Percentiles rank a stretch among this genome's conserved stretches.
These are phyloP conservation scores for Calocera cornea DNA, from an alignment of 768 basidiomycete genomes.

Conservation along the genomic window DNA sequence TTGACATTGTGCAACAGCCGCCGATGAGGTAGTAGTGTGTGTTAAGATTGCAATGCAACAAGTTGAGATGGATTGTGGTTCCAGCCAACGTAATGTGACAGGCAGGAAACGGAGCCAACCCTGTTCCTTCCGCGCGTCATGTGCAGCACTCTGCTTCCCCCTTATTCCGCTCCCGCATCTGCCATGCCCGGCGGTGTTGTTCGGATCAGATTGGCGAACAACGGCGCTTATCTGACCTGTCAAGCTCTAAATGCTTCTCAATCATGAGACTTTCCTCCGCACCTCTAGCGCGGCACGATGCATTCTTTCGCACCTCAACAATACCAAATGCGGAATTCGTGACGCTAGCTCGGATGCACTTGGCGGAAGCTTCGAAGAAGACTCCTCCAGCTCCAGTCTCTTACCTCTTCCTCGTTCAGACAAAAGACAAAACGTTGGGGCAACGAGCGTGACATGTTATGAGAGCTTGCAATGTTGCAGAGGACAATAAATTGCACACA, in stretches of 20 bases:
- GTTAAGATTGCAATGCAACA: background rate
- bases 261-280: background rate
- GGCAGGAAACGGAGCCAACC: background rate
- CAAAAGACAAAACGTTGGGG: too few relatives aligned
- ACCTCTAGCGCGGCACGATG: too few relatives aligned
- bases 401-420: too few relatives aligned
- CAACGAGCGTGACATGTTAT: too few relatives aligned
- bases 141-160: background rate
- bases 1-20: background rate
- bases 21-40: background rate
- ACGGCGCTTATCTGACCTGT: constrained; percentile 4
- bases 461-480: too few relatives aligned
- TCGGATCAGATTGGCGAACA: background rate
- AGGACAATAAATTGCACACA: too few relatives aligned
- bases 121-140: background rate
- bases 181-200: background rate
- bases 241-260: background rate
- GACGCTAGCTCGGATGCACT: too few relatives aligned
- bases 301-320: too few relatives aligned
- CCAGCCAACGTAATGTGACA: background rate
- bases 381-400: too few relatives aligned
- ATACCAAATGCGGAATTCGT: too few relatives aligned
- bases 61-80: background rate
- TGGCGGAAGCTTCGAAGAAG: too few relatives aligned
- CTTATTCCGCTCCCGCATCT: background rate